phyloP scores from a whole-genome alignment of 345 rosid genomes.

The rapeseed (Brassica napus) region Da-Ae NC_063445.1:24398501-24399000 shows the following conservation, averaged over 20 bases:
- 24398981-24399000: background rate
- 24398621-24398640: background rate
- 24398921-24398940: background rate
- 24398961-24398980: background rate
- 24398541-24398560: too few relatives aligned
- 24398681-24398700: background rate
- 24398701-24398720: background rate
- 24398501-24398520: too few relatives aligned
- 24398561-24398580: too few relatives aligned
- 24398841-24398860: background rate
- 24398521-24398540: too few relatives aligned
- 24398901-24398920: background rate
- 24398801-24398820: background rate
- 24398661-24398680: background rate
- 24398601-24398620: background rate
- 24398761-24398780: background rate
- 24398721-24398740: background rate
- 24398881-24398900: background rate
- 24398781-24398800: background rate
- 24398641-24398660: background rate
- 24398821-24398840: background rate
- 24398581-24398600: background rate
- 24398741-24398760: background rate
- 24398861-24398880: background rate
- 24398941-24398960: background rate